These are phyloP conservation scores for Botryotinia convoluta DNA, from an alignment of 2,329 filamentous ascomycete genomes.

Conservation along the genomic window DNA sequence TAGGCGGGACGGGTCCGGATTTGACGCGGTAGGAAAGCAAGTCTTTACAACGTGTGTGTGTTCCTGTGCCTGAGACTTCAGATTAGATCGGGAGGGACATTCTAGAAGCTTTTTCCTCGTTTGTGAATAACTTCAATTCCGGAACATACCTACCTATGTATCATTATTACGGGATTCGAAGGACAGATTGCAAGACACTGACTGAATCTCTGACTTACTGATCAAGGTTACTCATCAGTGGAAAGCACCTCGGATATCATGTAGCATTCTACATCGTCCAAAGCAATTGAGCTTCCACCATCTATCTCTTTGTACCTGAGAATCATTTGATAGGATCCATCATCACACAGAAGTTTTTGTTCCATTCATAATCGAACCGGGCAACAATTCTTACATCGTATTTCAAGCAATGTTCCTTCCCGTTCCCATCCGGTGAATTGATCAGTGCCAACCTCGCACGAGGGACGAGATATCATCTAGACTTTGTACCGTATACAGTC, in stretches of 20 bases:
- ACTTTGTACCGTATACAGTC: constrained; percentile 2
- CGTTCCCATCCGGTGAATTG: not conserved
- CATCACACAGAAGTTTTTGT: not conserved
- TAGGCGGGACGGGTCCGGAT: not conserved
- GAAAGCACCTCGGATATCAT: not conserved
- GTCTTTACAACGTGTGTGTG: not conserved
- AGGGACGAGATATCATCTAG: not conserved
- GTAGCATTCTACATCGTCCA: not conserved
- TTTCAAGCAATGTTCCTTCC: not conserved
- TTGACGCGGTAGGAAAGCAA: not conserved
- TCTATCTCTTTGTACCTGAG: not conserved
- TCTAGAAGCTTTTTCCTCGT: not conserved
- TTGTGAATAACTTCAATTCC: not conserved
- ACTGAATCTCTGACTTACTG: not conserved
- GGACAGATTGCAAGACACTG: not conserved
- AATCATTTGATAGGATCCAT: not conserved
- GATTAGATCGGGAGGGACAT: not conserved
- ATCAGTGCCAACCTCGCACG: not conserved
- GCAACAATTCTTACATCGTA: not conserved
- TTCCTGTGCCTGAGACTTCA: not conserved
- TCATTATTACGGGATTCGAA: not conserved
- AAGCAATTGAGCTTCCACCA: not conserved
- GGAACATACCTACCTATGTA: too few species aligned
- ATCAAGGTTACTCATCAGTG: not conserved
- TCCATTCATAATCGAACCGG: not conserved